Conservation (phyloP, 768 basidiomycete species). For the Nidularia sp. region DNA sequence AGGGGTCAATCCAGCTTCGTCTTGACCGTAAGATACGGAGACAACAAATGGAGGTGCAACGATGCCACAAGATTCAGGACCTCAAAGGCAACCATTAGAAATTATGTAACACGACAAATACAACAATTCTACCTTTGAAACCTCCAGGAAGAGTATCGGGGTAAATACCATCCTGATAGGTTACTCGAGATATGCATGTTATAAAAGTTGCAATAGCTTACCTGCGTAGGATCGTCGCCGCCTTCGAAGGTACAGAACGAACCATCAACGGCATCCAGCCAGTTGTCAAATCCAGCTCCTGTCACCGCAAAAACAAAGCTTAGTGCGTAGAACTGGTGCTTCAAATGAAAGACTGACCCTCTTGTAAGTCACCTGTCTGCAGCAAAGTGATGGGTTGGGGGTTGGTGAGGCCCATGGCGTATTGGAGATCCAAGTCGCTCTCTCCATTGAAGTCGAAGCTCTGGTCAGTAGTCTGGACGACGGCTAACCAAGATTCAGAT, state of each 20-base stretch:
- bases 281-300: conserved; percentile 46
- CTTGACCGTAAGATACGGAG: conserved; percentile 38
- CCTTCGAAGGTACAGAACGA: conserved; percentile 43
- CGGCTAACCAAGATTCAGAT: conserved; percentile 20
- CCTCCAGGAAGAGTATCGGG: conserved; percentile 23
- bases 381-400: conserved; percentile 36
- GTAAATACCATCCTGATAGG: conserved; percentile 22
- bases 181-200: not conserved
- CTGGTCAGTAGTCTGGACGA: conserved; percentile 34
- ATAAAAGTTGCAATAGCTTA: conserved; percentile 1
- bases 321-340: not conserved
- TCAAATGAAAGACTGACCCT: conserved; percentile 20
- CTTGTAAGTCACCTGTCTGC: conserved; percentile 38
- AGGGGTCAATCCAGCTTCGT: conserved; percentile 33
- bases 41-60: conserved; percentile 37
- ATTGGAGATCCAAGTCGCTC: conserved; percentile 55
- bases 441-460: conserved; percentile 50
- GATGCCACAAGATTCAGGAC: conserved; percentile 33
- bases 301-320: not conserved
- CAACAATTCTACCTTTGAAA: conserved; percentile 19
- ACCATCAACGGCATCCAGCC: conserved; percentile 43
- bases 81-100: conserved; percentile 9
- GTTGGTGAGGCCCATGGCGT: conserved; percentile 43
- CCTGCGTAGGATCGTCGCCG: conserved; percentile 33
- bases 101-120: not conserved